Evolutionary conservation across 2,329 filamentous ascomycete species (phyloP).

Genomic region (Mycosphaerella sp.): DNA sequence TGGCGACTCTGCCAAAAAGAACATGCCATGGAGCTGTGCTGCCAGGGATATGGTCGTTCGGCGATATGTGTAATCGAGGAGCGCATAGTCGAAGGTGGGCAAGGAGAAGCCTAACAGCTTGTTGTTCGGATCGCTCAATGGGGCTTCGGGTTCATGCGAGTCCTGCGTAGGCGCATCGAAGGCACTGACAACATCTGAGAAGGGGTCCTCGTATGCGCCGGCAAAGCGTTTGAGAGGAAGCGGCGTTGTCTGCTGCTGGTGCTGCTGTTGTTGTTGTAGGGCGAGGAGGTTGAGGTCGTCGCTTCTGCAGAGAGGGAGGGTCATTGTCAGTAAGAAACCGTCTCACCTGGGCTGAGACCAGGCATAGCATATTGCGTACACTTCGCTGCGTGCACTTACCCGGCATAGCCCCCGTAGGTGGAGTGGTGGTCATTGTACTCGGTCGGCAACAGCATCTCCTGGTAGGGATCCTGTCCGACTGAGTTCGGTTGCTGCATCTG

Average conservation of each 20-base stretch:
- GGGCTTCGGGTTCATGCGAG: conserved; percentile 40
- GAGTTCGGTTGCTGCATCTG: conserved; percentile 52
- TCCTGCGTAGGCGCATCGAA: conserved; percentile 43
- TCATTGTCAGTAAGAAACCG: conserved; percentile 6
- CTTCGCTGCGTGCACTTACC: conserved; percentile 38
- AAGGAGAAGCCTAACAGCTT: conserved; percentile 48
- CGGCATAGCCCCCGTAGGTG: conserved; percentile 55
- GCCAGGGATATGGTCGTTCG: conserved; percentile 60
- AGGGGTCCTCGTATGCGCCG: conserved; percentile 46
- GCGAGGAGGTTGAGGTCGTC: conserved; percentile 26
- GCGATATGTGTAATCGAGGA: conserved; percentile 61
- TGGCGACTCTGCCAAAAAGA: conserved; percentile 76
- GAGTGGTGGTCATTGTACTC: conserved; percentile 55
- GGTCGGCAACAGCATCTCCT: conserved; percentile 47
- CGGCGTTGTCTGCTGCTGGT: conserved; percentile 21
- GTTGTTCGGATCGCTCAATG: conserved; percentile 59
- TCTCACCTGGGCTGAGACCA: background rate
- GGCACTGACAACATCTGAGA: conserved; percentile 46
- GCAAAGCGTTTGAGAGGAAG: conserved; percentile 31
- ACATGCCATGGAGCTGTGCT: conserved; percentile 81
- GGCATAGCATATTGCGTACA: background rate
- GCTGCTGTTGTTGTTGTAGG: conserved; percentile 1
- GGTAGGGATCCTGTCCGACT: conserved; percentile 38
- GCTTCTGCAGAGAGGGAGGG: conserved; percentile 16
- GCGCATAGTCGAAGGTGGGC: conserved; percentile 48